These are phyloP conservation scores for Hibiscus syriacus DNA, from an alignment of 345 rosid genomes.

Conservation along the genomic window DNA sequence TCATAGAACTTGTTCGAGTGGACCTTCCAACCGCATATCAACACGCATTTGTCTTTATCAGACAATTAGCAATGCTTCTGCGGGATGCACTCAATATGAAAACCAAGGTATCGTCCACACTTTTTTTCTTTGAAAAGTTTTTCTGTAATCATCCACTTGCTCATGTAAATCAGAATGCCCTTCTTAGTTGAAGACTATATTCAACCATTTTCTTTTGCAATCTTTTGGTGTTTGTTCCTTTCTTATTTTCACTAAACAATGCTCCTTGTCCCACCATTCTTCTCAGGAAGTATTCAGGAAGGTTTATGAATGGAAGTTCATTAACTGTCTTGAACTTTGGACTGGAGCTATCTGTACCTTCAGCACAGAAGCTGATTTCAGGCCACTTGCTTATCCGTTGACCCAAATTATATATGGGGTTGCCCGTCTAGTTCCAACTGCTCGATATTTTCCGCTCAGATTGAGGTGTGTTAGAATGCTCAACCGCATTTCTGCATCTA, in stretches of 20 bases:
- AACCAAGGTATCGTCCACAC: slow-evolving; percentile 60
- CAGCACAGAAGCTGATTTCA: slow-evolving; percentile 62
- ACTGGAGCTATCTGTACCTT: slow-evolving; percentile 83
- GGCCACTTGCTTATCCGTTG: slow-evolving; percentile 86
- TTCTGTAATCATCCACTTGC: neutral
- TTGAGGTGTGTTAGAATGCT: slow-evolving; percentile 89
- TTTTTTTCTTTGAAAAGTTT: slow-evolving; percentile 1
- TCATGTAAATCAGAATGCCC: neutral
- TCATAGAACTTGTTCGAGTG: slow-evolving; percentile 77
- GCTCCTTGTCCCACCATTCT: neutral
- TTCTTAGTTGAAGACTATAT: neutral
- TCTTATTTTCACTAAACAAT: neutral
- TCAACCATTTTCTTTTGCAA: neutral
- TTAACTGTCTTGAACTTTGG: slow-evolving; percentile 97
- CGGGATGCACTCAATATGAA: slow-evolving; percentile 77
- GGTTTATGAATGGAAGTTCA: slow-evolving; percentile 96
- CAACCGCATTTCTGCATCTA: slow-evolving; percentile 67
- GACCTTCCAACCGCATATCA: slow-evolving; percentile 88
- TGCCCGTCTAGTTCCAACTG: slow-evolving; percentile 89
- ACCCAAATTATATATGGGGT: slow-evolving; percentile 83
- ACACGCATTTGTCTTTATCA: slow-evolving; percentile 85
- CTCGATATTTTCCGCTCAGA: slow-evolving; percentile 87
- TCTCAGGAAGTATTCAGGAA: slow-evolving; percentile 78
- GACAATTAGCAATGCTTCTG: slow-evolving; percentile 77
- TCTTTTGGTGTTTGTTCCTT: neutral